These are phyloP conservation scores for Tuber aestivum DNA, from an alignment of 495 filamentous ascomycete genomes.

Conservation along the genomic window DNA sequence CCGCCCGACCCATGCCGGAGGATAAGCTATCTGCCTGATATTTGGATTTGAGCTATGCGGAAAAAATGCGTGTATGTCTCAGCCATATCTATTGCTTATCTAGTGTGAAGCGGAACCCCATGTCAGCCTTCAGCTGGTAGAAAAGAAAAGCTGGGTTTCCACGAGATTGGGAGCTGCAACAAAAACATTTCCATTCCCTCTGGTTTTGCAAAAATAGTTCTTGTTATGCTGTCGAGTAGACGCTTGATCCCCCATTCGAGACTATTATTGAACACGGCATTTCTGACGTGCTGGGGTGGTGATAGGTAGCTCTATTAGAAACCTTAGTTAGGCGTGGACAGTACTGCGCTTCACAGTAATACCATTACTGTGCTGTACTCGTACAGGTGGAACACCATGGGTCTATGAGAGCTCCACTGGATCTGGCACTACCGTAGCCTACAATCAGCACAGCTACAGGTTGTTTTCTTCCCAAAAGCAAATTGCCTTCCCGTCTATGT, in stretches of 20 bases:
- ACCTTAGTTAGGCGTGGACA: not conserved
- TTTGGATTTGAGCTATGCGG: not conserved
- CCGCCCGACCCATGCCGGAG: not conserved
- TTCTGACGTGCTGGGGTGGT: not conserved
- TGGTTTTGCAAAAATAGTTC: not conserved
- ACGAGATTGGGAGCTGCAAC: not conserved
- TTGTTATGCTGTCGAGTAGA: not conserved
- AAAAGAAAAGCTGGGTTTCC: not conserved
- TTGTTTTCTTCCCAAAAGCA: not conserved
- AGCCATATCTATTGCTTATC: not conserved
- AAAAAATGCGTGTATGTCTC: not conserved
- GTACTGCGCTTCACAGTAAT: not conserved
- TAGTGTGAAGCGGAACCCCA: not conserved
- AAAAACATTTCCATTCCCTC: not conserved
- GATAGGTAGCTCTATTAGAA: not conserved
- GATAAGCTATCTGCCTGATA: slow-evolving; percentile 2
- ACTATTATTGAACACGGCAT: not conserved
- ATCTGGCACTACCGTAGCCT: not conserved
- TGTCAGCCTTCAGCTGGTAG: not conserved
- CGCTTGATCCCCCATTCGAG: not conserved
- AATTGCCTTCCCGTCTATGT: not conserved
- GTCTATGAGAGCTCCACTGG: not conserved
- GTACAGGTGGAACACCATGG: not conserved
- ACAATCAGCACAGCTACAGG: not conserved
- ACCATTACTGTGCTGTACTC: no score